phyloP scores from a whole-genome alignment of 345 rosid genomes.

The Cardiospermum halicacabum region DNA sequence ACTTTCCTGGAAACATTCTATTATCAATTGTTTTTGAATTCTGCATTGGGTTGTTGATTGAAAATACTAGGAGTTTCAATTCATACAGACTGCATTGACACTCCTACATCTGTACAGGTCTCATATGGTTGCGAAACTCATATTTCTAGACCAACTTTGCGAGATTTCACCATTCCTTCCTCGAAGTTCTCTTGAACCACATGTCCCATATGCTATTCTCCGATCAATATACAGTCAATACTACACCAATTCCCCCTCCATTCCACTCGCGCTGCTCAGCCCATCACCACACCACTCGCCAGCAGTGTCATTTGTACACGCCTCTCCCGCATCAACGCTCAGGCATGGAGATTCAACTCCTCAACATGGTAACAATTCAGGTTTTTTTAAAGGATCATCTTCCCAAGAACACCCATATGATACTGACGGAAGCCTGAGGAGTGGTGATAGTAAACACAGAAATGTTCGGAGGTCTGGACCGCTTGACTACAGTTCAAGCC shows the following conservation, averaged over 20 bases:
- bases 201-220: constrained; percentile 78
- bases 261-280: constrained; percentile 43
- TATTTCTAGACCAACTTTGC: constrained; percentile 92
- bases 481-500: constrained; percentile 78
- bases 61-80: neutral
- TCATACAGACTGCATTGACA: neutral
- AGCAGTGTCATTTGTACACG: constrained; percentile 54
- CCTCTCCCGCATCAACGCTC: constrained; percentile 67
- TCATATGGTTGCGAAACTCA: constrained; percentile 88
- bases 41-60: neutral
- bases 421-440: constrained; percentile 40
- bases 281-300: constrained; percentile 79
- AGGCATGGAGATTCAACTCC: constrained; percentile 74
- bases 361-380: constrained; percentile 54
- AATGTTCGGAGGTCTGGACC: constrained; percentile 91
- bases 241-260: constrained; percentile 65
- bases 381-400: constrained; percentile 73
- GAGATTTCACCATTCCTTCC: constrained; percentile 93
- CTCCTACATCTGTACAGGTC: constrained; percentile 45
- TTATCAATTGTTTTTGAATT: too few relatives aligned
- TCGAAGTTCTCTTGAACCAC: constrained; percentile 78
- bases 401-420: constrained; percentile 61
- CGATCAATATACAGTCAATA: constrained; percentile 89
- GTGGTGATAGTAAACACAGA: constrained; percentile 42
- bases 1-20: too few relatives aligned